Evolutionary conservation across 768 basidiomycete genomes (phyloP).

Genomic region (Suillus decipiens): DNA sequence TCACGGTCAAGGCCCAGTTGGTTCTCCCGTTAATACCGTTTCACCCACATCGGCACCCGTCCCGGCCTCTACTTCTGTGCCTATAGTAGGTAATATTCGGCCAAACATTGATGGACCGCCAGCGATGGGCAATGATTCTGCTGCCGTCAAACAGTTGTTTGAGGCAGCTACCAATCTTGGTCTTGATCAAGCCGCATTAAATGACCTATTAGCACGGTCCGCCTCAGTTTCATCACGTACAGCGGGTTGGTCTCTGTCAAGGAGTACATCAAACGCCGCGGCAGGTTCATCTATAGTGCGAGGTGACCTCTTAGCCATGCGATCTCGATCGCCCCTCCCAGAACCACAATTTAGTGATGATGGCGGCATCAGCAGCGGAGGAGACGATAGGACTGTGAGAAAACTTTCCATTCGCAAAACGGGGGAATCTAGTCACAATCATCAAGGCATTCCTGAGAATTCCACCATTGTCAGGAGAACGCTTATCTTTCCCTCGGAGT

Average conservation of each 20-base stretch:
- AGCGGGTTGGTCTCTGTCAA: conserved; percentile 47
- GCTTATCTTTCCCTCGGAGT: conserved; percentile 75
- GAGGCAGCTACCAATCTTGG: conserved; percentile 76
- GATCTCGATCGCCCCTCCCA: conserved; percentile 18
- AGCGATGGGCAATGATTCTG: conserved; percentile 39
- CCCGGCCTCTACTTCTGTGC: conserved; percentile 9
- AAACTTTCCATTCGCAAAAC: conserved; percentile 25
- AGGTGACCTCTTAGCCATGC: conserved; percentile 22
- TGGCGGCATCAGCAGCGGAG: conserved; percentile 31
- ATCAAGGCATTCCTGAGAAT: conserved; percentile 37
- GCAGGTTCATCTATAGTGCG: conserved; percentile 22
- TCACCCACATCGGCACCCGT: conserved; percentile 24
- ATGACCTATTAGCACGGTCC: conserved; percentile 71
- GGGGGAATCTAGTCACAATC: conserved; percentile 27
- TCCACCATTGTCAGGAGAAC: conserved; percentile 72
- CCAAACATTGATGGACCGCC: conserved; percentile 28
- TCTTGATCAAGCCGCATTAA: conserved; percentile 70
- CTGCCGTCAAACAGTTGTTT: conserved; percentile 71
- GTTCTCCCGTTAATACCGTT: conserved; percentile 32
- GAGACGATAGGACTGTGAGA: conserved; percentile 31
- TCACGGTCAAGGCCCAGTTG: conserved; percentile 27
- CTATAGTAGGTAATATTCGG: conserved; percentile 21
- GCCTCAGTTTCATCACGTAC: conserved; percentile 62
- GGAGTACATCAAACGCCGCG: conserved; percentile 42
- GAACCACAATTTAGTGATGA: conserved; percentile 30